Base-by-base conservation (phyloP, 495 filamentous ascomycete species). In the Daldinia childiae region DNA sequence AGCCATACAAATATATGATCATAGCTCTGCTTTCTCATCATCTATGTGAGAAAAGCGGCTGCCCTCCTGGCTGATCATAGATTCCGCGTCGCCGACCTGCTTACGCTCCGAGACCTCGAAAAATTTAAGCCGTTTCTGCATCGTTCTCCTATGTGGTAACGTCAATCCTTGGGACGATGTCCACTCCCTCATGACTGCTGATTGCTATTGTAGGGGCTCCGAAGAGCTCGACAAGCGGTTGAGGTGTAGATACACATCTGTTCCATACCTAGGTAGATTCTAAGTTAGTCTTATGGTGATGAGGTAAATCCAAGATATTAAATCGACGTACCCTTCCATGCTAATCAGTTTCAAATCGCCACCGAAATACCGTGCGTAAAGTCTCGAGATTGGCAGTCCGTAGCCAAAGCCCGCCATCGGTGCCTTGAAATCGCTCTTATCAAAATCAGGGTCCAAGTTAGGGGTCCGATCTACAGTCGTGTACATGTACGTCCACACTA, bases 401-500 rank as follows among this genome's bases (percentile, higher is more conserved):
- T 99, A 99, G 19, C 95, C 95, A 76, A 99, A 99, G 1, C 95
- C 95, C 55, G 95, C 95, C 95, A 99, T 99, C 2, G 95, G 95
- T 15, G 95, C 95, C 80, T 99, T 99, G 85, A 99, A 99, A 80
- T 99, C 95, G 80, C 92, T 97, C 83, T 98, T 97, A 81, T 99
- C 94, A 80, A 98, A 98, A 78, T 98, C 94, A 12, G 95, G 95
- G 76, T 99, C 95, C 54, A 99, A 84, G 74, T 88, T 96, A 5
- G 95, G 95, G 3, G 95, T 98, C 65, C 93, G 89, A 79, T 98
- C 95, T 45, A 99, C 95, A 9, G 95, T 99, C 19, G 95, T 99
- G 76, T 98, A 99, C 95, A 98, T 99, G 77, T 99, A 99, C 27
- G 95, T 99, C 95, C 95, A 99, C 15, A 98, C 95, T 7, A 99